Evolutionary conservation across 2,329 filamentous ascomycete genomes (phyloP).

Genomic region (Trichoderma breve): DNA sequence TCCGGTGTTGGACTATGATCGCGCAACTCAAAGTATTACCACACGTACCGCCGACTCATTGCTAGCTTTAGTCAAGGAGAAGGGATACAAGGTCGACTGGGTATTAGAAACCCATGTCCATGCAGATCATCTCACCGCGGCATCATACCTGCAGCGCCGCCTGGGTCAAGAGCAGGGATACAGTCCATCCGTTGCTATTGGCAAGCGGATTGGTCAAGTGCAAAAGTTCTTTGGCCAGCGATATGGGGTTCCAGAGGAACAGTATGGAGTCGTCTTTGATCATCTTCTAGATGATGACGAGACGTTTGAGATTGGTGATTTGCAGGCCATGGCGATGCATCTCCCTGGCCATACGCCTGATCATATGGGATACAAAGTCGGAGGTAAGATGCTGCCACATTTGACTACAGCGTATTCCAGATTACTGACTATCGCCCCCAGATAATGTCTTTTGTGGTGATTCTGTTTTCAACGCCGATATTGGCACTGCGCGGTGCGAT

Average conservation of each 20-base stretch:
- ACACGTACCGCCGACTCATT: conserved; percentile 54
- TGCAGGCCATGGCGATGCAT: conserved; percentile 49
- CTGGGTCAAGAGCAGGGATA: conserved; percentile 37
- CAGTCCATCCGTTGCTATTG: conserved; percentile 51
- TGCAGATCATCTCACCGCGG: conserved; percentile 59
- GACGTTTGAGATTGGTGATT: conserved; percentile 47
- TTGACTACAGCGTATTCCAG: accelerated
- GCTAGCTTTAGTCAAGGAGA: conserved; percentile 41
- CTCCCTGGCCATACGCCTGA: conserved; percentile 62
- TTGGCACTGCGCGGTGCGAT: conserved; percentile 53
- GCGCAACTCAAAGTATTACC: conserved; percentile 39
- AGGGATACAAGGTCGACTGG: conserved; percentile 47
- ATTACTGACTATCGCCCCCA: conserved; percentile 15
- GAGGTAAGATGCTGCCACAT: conserved; percentile 32
- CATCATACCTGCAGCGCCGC: conserved; percentile 53
- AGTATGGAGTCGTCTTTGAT: conserved; percentile 51
- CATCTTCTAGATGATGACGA: conserved; percentile 54
- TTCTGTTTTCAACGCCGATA: conserved; percentile 51
- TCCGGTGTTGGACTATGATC: conserved; percentile 58
- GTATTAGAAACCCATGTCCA: conserved; percentile 64
- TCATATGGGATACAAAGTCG: conserved; percentile 58
- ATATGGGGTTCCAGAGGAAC: conserved; percentile 45
- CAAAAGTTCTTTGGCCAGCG: conserved; percentile 48
- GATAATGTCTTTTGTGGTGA: conserved; percentile 53
- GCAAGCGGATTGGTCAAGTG: conserved; percentile 50